Base-by-base conservation (phyloP, 1,284 basidiomycete genomes). In the Wolfiporia cocos region DNA sequence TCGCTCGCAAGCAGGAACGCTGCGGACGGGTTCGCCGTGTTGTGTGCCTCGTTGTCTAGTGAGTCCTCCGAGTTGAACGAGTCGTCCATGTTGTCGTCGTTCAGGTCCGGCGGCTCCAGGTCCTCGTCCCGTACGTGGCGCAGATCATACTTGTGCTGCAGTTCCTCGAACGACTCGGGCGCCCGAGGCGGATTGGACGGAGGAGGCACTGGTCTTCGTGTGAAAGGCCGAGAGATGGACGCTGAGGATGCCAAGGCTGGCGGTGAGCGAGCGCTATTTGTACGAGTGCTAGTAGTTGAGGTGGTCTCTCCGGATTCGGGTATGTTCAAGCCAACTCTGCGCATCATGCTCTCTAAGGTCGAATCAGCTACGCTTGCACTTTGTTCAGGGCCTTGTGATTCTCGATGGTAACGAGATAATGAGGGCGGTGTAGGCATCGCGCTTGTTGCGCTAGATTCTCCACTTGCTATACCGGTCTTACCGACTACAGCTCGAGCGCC, bases 341-440 rank as follows among this genome's bases (percentile, higher is more conserved):
- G 62, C 70, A 78, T 74, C 58, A 77, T 67, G 40, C 68, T 72
- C 34, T 74, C 73, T 34, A 78, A 52, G 41, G 68, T 61, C 4
- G 56, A 50, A 34, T 58, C 55, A 26, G 52, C 56, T 3, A 53
- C 39, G 42, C 58, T 63, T 29, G 63, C 66, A 41, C 67, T 73
- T 28, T 61, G 70, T 30, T 76, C 73, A 5, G 66, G 61, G 15
- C 53, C 54, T 40, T 65, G 58, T 10, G 60, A 50, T 18, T 58
- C 62, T 5, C 67, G 67, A 23, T 60, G 67, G 52, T 86, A 85
- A 11, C 73, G 67, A 12, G 79, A 77, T 10, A 86, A 64, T 1
- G 81, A 85, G 17, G 83, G 85, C 3, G 81, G 79, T 1, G 78
- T 76, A 0, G 74, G 69, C 45, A 81, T 69, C 9, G 76, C 76